Evolutionary conservation across 1,284 basidiomycete genomes (phyloP), one percentile per base, ranked within the genome.

Genomic region (Tilletia horrida): DNA sequence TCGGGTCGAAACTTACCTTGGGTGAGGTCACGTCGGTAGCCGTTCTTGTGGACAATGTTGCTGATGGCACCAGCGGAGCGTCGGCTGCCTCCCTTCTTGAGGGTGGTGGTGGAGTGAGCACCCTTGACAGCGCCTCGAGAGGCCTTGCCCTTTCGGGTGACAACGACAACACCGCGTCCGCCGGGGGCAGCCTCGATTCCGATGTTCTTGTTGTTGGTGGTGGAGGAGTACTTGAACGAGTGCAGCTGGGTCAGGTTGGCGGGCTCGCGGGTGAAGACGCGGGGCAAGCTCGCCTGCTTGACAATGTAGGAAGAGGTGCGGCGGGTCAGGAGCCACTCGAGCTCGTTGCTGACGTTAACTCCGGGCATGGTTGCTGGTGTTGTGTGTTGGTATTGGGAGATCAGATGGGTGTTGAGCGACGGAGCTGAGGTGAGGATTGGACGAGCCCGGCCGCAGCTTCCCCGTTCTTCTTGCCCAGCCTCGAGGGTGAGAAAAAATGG

Each of bases 211-310:
- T 73, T 59, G 73, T 81, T 79, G 69, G 79, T 75, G 21, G 78
- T 29, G 64, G 73, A 73, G 52, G 78, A 80, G 73, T 76, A 73
- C 76, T 78, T 80, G 79, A 76, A 79, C 71, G 73, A 76, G 79
- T 81, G 80, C 66, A 81, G 71, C 70, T 76, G 68, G 66, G 69
- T 65, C 50, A 81, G 68, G 77, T 80, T 79, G 63, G 67, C 65
- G 45, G 78, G 75, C 74, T 81, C 78, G 69, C 80, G 75, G 64
- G 77, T 75, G 74, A 81, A 81, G 73, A 76, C 73, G 69, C 78
- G 72, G 69, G 73, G 72, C 48, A 81, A 71, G 62, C 76, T 78
- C 75, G 76, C 76, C 71, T 81, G 80, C 77, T 81, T 80, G 55
- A 81, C 76, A 65, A 81, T 69, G 77, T 71, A 78, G 72, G 73